Conservation (phyloP, 2,329 filamentous ascomycete species). For the Nannizziopsis barbatae region DNA sequence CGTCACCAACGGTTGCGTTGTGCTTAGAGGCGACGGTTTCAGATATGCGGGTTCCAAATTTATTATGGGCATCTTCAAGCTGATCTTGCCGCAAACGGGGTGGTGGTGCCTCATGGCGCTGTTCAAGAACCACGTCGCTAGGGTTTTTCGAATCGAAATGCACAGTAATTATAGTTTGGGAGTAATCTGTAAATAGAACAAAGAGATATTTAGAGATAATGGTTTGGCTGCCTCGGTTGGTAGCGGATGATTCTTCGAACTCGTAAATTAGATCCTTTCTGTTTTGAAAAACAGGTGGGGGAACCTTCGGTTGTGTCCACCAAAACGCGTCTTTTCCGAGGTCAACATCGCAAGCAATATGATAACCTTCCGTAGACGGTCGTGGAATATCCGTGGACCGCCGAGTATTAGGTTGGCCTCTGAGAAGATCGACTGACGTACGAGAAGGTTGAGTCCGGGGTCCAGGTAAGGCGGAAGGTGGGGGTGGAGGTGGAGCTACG, state of each 20-base stretch:
- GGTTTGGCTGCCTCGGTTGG: constrained; percentile 58
- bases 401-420: constrained; percentile 41
- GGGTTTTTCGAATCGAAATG: constrained; percentile 67
- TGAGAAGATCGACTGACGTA: constrained; percentile 55
- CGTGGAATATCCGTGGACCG: constrained; percentile 65
- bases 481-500: constrained; percentile 34
- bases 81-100: constrained; percentile 78
- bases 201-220: constrained; percentile 69
- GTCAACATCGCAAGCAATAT: constrained; percentile 76
- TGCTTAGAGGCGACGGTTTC: constrained; percentile 61
- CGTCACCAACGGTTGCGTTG: constrained; percentile 71
- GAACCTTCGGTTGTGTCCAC: constrained; percentile 73
- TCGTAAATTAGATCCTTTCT: constrained; percentile 76
- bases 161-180: constrained; percentile 77
- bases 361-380: constrained; percentile 63
- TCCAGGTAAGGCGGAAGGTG: constrained; percentile 27
- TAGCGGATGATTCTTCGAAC: constrained; percentile 62
- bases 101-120: constrained; percentile 77
- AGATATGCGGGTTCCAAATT: constrained; percentile 67
- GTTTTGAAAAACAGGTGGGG: constrained; percentile 71
- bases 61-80: constrained; percentile 72
- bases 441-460: constrained; percentile 37
- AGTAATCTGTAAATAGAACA: constrained; percentile 91
- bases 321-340: constrained; percentile 62
- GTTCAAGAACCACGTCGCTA: constrained; percentile 62